phyloP scores from a whole-genome alignment of 495 filamentous ascomycete species.

The Trichocladium uniseriatum region DNA sequence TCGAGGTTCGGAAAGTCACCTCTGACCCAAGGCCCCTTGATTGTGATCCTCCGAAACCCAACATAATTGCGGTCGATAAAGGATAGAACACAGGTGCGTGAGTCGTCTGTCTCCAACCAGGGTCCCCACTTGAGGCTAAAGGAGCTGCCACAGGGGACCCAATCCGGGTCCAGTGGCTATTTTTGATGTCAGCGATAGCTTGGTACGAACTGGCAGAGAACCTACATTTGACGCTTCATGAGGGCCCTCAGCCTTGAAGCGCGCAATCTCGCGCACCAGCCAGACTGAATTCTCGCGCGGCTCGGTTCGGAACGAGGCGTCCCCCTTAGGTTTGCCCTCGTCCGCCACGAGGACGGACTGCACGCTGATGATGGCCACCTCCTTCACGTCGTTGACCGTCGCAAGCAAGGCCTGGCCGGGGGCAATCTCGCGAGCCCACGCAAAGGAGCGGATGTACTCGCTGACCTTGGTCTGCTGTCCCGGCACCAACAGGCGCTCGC shows the following conservation, averaged over 20 bases:
- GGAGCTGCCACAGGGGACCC: conserved; percentile 30
- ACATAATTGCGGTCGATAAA: conserved; percentile 36
- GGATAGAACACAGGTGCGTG: conserved; percentile 29
- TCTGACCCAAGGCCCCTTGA: conserved; percentile 17
- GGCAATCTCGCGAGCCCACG: conserved; percentile 37
- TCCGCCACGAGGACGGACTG: conserved; percentile 20
- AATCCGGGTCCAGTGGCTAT: conserved; percentile 32
- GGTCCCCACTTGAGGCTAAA: conserved; percentile 39
- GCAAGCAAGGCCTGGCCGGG: conserved; percentile 31
- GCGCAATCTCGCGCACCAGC: conserved; percentile 33
- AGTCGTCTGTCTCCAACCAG: conserved; percentile 25
- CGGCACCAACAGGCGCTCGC: conserved; percentile 39
- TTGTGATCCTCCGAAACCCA: conserved; percentile 35
- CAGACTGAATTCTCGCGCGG: conserved; percentile 26
- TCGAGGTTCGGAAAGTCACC: conserved; percentile 21
- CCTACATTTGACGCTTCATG: conserved; percentile 30
- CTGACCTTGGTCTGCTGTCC: conserved; percentile 22
- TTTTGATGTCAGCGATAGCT: background rate
- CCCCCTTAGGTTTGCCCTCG: conserved; percentile 6
- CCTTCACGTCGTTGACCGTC: conserved; percentile 34
- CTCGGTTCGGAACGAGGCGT: background rate
- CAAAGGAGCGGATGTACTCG: conserved; percentile 36
- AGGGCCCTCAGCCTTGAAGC: conserved; percentile 36
- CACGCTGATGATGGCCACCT: conserved; percentile 36
- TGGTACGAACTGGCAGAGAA: background rate